Evolutionary conservation across 352 stramenopile species (phyloP).

Genomic region (Blastocystis sp.): DNA sequence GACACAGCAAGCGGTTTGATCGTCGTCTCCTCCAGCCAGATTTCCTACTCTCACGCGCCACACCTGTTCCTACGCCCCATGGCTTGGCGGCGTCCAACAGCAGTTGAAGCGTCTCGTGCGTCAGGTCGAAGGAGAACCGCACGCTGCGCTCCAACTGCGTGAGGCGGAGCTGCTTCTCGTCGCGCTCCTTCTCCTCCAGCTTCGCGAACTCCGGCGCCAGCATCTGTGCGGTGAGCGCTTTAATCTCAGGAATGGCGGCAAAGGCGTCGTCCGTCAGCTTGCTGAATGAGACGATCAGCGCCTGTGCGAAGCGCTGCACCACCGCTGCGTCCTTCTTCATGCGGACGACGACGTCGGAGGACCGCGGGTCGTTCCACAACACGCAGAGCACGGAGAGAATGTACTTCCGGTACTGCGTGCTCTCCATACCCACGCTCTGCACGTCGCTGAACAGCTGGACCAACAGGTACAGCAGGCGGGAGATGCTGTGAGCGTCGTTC

Average conservation of each 20-base stretch:
- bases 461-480: background rate
- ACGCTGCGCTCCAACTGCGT: conserved; percentile 40
- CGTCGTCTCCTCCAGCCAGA: conserved; percentile 37
- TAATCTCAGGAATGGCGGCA: conserved; percentile 41
- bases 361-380: conserved; percentile 31
- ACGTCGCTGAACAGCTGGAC: conserved; percentile 54
- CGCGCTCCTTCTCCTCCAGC: conserved; percentile 36
- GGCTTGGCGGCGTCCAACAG: conserved; percentile 29
- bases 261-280: conserved; percentile 62
- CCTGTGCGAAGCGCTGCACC: conserved; percentile 34
- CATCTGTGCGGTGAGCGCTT: conserved; percentile 25
- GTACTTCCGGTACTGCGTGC: conserved; percentile 48
- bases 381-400: conserved; percentile 39
- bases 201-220: conserved; percentile 37
- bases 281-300: conserved; percentile 40
- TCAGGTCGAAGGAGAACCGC: conserved; percentile 51
- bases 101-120: conserved; percentile 57
- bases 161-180: conserved; percentile 57
- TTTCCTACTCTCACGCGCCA: conserved; percentile 19
- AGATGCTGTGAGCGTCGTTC: background rate
- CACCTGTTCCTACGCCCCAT: conserved; percentile 2
- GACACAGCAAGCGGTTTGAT: conserved; percentile 20
- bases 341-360: background rate
- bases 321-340: conserved; percentile 45
- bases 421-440: conserved; percentile 28